These are phyloP conservation scores for Phaeolepiota aurea DNA, from an alignment of 768 basidiomycete genomes.

Conservation along the genomic window DNA sequence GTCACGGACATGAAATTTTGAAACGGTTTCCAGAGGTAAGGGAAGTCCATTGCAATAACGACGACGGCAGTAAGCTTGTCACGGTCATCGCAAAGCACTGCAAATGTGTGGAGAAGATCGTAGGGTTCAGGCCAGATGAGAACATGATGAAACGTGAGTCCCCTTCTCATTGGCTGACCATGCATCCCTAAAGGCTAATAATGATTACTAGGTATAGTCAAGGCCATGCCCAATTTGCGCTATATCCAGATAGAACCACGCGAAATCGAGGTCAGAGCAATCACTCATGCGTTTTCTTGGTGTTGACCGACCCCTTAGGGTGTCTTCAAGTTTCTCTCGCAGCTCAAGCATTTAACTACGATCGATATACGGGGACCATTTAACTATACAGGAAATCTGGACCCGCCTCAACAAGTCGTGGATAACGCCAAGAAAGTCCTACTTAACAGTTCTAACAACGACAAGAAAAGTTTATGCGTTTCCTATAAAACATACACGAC, in stretches of 20 bases:
- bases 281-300: background rate
- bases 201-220: slow-evolving; percentile 2
- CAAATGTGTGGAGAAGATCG: slow-evolving; percentile 1
- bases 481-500: no score
- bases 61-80: slow-evolving; percentile 2
- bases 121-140: background rate
- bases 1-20: background rate
- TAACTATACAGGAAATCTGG: no score
- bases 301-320: background rate
- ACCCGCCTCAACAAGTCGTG: slow-evolving; percentile 8
- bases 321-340: background rate
- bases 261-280: background rate
- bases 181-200: background rate
- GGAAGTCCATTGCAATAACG: slow-evolving; percentile 1
- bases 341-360: background rate
- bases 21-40: slow-evolving; percentile 1
- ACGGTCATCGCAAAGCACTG: slow-evolving; percentile 2
- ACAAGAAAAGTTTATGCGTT: no score
- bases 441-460: no score
- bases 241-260: background rate
- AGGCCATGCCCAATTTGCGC: slow-evolving; percentile 1
- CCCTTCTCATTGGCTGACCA: background rate
- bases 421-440: slow-evolving; percentile 6
- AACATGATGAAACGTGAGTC: slow-evolving; percentile 2
- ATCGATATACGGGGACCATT: background rate